phyloP scores from a whole-genome alignment of 2,329 filamentous ascomycete genomes.

The Fusarium floridanum region DNA sequence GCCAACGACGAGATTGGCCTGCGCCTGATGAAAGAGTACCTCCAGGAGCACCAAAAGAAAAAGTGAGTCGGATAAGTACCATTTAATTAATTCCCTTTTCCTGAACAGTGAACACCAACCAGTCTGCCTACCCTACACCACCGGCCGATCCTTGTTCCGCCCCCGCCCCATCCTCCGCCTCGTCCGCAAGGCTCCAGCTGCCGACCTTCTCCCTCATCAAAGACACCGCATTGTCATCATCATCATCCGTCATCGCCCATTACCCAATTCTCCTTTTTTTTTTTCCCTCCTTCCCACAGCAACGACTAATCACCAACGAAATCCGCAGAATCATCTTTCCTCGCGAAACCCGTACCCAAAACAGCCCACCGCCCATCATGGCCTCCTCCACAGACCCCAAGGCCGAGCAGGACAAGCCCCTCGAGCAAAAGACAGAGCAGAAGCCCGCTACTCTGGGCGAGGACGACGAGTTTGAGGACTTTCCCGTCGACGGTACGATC shows the following conservation, averaged over 20 bases:
- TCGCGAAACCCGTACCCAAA: background rate
- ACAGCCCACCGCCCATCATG: conserved; percentile 20
- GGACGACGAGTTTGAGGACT: conserved; percentile 99
- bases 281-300: background rate
- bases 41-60: background rate
- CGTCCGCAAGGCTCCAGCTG: conserved; percentile 35
- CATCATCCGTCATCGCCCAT: background rate
- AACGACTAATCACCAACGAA: background rate
- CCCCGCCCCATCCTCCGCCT: conserved; percentile 22
- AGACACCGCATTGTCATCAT: conserved; percentile 18
- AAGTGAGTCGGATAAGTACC: background rate
- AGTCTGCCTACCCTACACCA: background rate
- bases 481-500: conserved; percentile 88
- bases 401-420: conserved; percentile 43
- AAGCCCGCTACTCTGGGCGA: conserved; percentile 81
- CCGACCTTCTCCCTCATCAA: conserved; percentile 21
- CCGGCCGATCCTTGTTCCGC: conserved; percentile 37
- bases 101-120: no score
- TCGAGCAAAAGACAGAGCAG: conserved; percentile 45
- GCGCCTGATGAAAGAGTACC: background rate
- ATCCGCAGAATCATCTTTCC: background rate
- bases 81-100: no score
- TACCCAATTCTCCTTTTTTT: background rate
- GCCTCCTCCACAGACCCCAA: conserved; percentile 46
- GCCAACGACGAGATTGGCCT: background rate